Evolutionary conservation across 176 grass and related monocot genomes (phyloP).

Genomic region (Zea luxurians): DNA sequence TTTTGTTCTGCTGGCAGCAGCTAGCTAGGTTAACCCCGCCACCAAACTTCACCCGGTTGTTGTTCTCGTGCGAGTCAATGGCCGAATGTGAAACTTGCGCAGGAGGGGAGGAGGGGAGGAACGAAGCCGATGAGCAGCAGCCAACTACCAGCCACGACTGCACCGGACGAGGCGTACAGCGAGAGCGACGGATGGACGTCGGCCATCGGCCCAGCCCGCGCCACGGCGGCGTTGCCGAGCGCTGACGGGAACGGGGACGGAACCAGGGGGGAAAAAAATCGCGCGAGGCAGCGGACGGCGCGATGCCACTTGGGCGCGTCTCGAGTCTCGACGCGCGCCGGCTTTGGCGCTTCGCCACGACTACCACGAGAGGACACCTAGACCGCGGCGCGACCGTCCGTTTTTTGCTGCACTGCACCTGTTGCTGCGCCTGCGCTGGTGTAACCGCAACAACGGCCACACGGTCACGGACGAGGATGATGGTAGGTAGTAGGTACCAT

Average conservation of each 20-base stretch:
- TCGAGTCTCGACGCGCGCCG: neutral
- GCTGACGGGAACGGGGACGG: neutral
- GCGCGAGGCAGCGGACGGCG: neutral
- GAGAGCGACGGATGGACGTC: neutral
- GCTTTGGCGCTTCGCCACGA: neutral
- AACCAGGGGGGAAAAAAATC: neutral
- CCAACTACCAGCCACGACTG: neutral
- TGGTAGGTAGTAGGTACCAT: neutral
- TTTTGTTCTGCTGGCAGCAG: too few relatives aligned
- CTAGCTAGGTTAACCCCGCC: neutral
- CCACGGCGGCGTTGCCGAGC: neutral
- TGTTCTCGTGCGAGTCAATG: neutral
- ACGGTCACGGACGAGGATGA: neutral
- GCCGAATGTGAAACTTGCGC: neutral
- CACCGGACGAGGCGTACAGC: too few relatives aligned
- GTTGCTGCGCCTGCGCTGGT: too few relatives aligned
- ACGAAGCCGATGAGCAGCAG: neutral
- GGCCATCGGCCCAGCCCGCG: conserved; percentile 4
- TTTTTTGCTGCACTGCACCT: neutral
- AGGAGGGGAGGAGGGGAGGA: neutral
- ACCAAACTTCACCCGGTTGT: neutral
- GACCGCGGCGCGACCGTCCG: conserved; percentile 20
- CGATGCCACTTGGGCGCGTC: neutral
- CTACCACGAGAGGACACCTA: neutral
- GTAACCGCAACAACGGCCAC: neutral